Evolutionary conservation across 2,329 filamentous ascomycete species (phyloP).

Genomic region (Pestalotiopsis sp.): DNA sequence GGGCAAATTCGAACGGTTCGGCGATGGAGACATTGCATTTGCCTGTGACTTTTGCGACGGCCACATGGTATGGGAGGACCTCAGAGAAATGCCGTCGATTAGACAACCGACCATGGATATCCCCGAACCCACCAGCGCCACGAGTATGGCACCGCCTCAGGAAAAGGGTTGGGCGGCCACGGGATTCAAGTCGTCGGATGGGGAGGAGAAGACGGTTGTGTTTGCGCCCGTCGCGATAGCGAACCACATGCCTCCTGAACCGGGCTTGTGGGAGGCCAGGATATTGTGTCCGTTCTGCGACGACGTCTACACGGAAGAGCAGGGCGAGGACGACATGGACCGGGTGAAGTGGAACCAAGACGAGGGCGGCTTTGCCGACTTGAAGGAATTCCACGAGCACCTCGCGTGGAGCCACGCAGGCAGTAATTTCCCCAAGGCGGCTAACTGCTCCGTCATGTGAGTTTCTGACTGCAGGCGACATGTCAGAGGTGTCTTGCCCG

Average conservation of each 20-base stretch:
- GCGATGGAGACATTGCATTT: constrained; percentile 55
- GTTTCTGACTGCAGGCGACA: not conserved
- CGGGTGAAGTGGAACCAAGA: constrained; percentile 46
- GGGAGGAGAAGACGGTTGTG: constrained; percentile 50
- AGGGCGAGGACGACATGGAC: constrained; percentile 53
- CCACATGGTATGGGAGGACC: constrained; percentile 58
- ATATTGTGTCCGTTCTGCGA: constrained; percentile 59
- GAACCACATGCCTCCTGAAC: constrained; percentile 53
- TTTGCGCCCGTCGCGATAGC: constrained; percentile 59
- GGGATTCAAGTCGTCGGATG: constrained; percentile 39
- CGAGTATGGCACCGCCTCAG: constrained; percentile 12
- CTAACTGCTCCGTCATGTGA: constrained; percentile 50
- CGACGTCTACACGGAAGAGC: constrained; percentile 47
- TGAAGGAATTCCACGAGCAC: constrained; percentile 52
- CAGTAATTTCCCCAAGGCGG: constrained; percentile 35
- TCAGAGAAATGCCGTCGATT: constrained; percentile 51
- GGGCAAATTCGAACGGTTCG: constrained; percentile 57
- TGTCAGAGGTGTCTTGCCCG: not conserved
- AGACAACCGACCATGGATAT: constrained; percentile 21
- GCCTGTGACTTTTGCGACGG: constrained; percentile 64
- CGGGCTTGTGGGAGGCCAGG: constrained; percentile 52
- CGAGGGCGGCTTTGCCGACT: constrained; percentile 47
- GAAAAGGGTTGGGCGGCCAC: constrained; percentile 54
- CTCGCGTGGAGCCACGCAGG: constrained; percentile 55
- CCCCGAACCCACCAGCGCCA: constrained; percentile 22